Evolutionary conservation across 495 filamentous ascomycete genomes (phyloP).

Genomic region (Tuber microsphaerosporum): DNA sequence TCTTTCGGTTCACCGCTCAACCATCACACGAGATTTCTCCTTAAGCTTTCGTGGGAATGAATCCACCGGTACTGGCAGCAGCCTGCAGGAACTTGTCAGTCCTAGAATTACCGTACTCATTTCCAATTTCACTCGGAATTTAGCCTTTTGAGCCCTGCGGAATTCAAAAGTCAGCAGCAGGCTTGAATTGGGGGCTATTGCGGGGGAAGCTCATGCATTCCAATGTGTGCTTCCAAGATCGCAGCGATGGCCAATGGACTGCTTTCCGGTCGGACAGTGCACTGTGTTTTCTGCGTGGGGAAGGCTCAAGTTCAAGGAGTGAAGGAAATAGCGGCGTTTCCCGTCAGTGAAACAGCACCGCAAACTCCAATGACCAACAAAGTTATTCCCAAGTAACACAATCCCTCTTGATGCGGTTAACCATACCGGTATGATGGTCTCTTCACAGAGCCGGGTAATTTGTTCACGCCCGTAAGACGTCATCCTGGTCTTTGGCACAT

Average conservation of each 20-base stretch:
- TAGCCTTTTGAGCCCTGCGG: background rate
- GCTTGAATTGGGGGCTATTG: background rate
- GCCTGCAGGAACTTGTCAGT: background rate
- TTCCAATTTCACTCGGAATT: background rate
- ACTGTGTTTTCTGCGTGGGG: background rate
- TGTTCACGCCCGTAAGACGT: background rate
- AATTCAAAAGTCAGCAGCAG: background rate
- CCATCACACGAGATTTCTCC: background rate
- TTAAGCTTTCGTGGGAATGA: background rate
- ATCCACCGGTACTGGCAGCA: background rate
- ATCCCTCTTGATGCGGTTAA: background rate
- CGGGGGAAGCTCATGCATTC: background rate
- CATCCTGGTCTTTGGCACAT: background rate
- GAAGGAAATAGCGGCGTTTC: background rate
- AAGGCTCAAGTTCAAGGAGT: background rate
- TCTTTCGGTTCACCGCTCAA: background rate
- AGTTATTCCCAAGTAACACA: background rate
- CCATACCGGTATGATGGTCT: background rate
- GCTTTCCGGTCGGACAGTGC: background rate
- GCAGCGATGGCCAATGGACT: background rate
- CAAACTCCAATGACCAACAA: background rate
- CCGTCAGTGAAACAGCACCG: background rate
- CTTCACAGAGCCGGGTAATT: background rate
- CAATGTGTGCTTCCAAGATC: background rate
- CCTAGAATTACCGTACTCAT: background rate